These are phyloP conservation scores for Gnetum montanum DNA, from an alignment of 75 land plant species.

Conservation along the genomic window DNA sequence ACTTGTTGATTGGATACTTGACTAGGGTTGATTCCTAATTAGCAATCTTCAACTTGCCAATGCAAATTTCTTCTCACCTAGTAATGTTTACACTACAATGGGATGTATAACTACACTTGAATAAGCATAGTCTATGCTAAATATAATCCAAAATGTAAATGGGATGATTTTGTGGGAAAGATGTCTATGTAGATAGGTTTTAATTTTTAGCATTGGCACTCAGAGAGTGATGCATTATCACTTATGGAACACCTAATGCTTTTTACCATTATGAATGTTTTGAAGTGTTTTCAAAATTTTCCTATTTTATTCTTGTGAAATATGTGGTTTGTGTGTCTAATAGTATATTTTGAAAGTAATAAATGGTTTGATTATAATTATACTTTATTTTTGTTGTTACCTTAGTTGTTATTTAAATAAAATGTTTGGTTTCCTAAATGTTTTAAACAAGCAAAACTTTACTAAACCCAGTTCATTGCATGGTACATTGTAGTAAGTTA, in stretches of 20 bases:
- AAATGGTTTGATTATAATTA: neutral
- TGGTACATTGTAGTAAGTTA: slow-evolving; percentile 25
- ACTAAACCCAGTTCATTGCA: slow-evolving; percentile 62
- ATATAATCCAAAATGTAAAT: slow-evolving; percentile 64
- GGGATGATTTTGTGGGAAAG: slow-evolving; percentile 62
- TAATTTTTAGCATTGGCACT: slow-evolving; percentile 62
- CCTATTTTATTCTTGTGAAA: neutral
- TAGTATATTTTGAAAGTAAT: neutral
- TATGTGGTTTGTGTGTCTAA: neutral
- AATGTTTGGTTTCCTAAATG: neutral
- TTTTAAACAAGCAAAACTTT: slow-evolving; percentile 45
- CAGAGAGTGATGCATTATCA: slow-evolving; percentile 83
- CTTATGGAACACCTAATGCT: slow-evolving; percentile 74
- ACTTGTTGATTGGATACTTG: slow-evolving; percentile 79
- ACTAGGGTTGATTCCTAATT: slow-evolving; percentile 64
- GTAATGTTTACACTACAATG: slow-evolving; percentile 68
- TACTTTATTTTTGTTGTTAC: neutral
- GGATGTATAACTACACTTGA: slow-evolving; percentile 58
- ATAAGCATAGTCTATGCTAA: slow-evolving; percentile 50
- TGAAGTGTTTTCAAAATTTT: neutral
- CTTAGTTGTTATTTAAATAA: neutral
- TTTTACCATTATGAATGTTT: neutral
- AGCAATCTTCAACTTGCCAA: slow-evolving; percentile 90
- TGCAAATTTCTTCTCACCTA: slow-evolving; percentile 81
- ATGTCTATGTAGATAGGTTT: slow-evolving; percentile 81